Conservation (phyloP, 2,329 filamentous ascomycete species). For the Pseudocercospora vitis region DNA sequence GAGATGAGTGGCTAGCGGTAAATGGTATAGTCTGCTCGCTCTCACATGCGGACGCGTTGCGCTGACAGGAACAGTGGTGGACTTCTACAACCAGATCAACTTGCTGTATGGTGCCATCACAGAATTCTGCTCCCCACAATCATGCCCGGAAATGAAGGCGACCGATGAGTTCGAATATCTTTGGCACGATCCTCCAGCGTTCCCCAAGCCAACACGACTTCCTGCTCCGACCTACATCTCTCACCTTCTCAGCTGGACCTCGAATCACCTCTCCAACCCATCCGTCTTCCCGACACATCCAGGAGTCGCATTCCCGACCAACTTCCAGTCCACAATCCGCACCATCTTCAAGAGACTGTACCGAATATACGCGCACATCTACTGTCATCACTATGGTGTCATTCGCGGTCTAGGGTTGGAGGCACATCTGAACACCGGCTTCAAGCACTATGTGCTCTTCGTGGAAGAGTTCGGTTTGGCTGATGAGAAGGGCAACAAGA, state of each 20-base stretch:
- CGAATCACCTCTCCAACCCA: slow-evolving; percentile 93
- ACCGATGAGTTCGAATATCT: slow-evolving; percentile 99
- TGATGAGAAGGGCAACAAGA: slow-evolving; percentile 65
- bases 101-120: slow-evolving; percentile 97
- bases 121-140: slow-evolving; percentile 96
- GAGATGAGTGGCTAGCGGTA: slow-evolving; percentile 97
- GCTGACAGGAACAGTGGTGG: slow-evolving; percentile 69
- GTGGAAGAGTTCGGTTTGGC: slow-evolving; percentile 94
- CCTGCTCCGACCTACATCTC: slow-evolving; percentile 96
- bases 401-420: slow-evolving; percentile 92
- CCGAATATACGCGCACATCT: slow-evolving; percentile 94
- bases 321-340: slow-evolving; percentile 87
- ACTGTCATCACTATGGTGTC: slow-evolving; percentile 97
- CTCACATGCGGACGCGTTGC: neutral
- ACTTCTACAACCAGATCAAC: slow-evolving; percentile 99
- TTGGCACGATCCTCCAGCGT: slow-evolving; percentile 95
- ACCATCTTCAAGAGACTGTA: slow-evolving; percentile 99
- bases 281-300: slow-evolving; percentile 70
- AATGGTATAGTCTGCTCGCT: too few species aligned
- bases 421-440: slow-evolving; percentile 96
- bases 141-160: slow-evolving; percentile 99
- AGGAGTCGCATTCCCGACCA: slow-evolving; percentile 89
- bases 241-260: slow-evolving; percentile 95
- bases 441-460: slow-evolving; percentile 99
- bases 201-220: slow-evolving; percentile 97